Evolutionary conservation across 1,284 basidiomycete genomes (phyloP), one percentile per base, ranked within the genome.

Genomic region (Veloporphyrellus conicus): DNA sequence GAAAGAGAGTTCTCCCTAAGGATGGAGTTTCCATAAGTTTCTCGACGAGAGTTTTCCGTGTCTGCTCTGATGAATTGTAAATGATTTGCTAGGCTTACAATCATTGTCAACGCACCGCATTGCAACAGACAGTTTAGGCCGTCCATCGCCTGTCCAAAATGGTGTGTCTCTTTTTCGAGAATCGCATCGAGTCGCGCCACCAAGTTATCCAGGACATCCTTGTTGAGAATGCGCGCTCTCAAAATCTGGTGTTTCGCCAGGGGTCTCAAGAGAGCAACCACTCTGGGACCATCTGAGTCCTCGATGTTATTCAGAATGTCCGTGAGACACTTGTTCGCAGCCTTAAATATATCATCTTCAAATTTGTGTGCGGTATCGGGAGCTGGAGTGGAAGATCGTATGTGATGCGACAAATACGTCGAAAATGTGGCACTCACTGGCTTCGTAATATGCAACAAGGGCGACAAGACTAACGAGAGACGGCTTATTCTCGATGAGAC

Each of bases 91-190:
- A 31, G 8, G 33, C 20, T 5, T 27, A 35, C 6, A 3, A 36
- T 9, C 11, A 25, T 3, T 28, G 19, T 1, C 11, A n/a, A 50
- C 55, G 29, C 12, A 66, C 61, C 47, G 11, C 48, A 62, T 10
- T 53, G 43, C 43, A 62, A 23, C 4, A 67, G n/a, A 33, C 47
- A 55, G 3, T n/a, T 42, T 34, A 62, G n/a, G 3, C 56, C 52
- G 2, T 62, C 50, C 60, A 65, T 62, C 6, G 43, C 56, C 12
- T 52, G 50, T 14, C 42, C 54, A 34, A 63, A 63, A 41, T 47
- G 52, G 5, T 11, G 34, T 19, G 4, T 31, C 1, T 23, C 39
- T 14, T 40, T 14, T 1, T 0, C 6, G 20, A 60, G 2, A 2
- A 52, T 52, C 3, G 0, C n/a, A 18, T 53, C 52, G 3, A 54